Evolutionary conservation across 2,329 filamentous ascomycete genomes (phyloP).

Genomic region (Didymosphaeria variabile): DNA sequence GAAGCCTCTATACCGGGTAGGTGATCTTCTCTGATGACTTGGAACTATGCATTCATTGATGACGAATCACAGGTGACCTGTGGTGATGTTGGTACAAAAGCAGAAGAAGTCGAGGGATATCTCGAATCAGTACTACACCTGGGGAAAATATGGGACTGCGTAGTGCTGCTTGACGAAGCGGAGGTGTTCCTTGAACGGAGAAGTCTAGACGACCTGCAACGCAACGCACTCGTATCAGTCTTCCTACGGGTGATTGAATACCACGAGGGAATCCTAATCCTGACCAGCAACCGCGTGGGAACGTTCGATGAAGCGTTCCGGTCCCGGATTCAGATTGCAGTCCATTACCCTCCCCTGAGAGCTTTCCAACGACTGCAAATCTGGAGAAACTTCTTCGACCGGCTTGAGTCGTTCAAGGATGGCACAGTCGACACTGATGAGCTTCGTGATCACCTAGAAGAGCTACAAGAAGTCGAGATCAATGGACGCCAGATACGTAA

Average conservation of each 20-base stretch:
- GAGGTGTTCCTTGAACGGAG: conserved; percentile 66
- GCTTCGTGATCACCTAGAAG: conserved; percentile 15
- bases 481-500: conserved; percentile 62
- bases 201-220: conserved; percentile 20
- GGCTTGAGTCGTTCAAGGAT: conserved; percentile 20
- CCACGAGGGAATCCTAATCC: conserved; percentile 54
- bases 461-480: conserved; percentile 49
- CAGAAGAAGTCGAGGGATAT: conserved; percentile 25
- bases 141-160: conserved; percentile 55
- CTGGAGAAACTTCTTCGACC: conserved; percentile 42
- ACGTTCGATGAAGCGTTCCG: conserved; percentile 52
- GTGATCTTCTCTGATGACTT: conserved; percentile 35
- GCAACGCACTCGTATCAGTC: conserved; percentile 33
- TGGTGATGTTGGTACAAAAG: conserved; percentile 21
- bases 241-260: conserved; percentile 52
- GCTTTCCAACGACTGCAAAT: conserved; percentile 50
- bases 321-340: conserved; percentile 52
- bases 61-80: conserved; percentile 5
- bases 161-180: conserved; percentile 53
- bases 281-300: conserved; percentile 54
- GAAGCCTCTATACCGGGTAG: conserved; percentile 33
- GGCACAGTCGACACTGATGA: conserved; percentile 21
- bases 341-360: conserved; percentile 57
- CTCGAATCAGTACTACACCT: conserved; percentile 22
- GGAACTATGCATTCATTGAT: background rate